Evolutionary conservation across 768 basidiomycete species (phyloP).

Genomic region (Hygrocybe coccinea): DNA sequence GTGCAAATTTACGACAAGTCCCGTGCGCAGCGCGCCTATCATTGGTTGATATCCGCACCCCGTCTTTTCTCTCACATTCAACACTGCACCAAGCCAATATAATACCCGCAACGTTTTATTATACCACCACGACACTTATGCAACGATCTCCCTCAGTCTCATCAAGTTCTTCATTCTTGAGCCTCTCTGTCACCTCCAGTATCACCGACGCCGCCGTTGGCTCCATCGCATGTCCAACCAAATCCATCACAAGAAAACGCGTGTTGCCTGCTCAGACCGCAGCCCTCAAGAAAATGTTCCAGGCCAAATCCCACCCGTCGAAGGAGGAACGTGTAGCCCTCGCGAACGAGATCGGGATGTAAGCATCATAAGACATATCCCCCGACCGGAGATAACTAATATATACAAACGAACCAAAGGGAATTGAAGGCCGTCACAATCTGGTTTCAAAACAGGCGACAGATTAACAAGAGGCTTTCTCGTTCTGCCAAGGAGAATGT

Average conservation of each 20-base stretch:
- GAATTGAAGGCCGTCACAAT: slow-evolving; percentile 42
- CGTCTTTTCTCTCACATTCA: neutral
- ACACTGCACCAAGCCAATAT: neutral
- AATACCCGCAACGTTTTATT: neutral
- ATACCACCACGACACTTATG: neutral
- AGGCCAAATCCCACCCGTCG: slow-evolving; percentile 7
- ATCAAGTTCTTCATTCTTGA: neutral
- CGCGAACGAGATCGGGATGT: slow-evolving; percentile 7
- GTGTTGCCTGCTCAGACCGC: neutral
- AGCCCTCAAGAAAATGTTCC: slow-evolving; percentile 6
- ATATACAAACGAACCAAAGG: slow-evolving; percentile 18
- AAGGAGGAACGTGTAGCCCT: slow-evolving; percentile 7
- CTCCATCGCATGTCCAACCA: neutral
- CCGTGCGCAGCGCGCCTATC: neutral
- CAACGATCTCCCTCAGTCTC: neutral
- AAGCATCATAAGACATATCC: neutral
- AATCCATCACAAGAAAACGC: slow-evolving; percentile 1
- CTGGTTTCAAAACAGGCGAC: slow-evolving; percentile 55
- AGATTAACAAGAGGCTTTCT: slow-evolving; percentile 22
- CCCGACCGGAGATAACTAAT: neutral
- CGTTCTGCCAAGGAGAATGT: slow-evolving; percentile 9
- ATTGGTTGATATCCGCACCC: neutral
- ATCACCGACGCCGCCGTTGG: neutral
- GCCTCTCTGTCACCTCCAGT: neutral
- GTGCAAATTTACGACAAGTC: neutral